Base-by-base conservation (phyloP, 768 basidiomycete species). In the Sporobolomyces roseus region DNA sequence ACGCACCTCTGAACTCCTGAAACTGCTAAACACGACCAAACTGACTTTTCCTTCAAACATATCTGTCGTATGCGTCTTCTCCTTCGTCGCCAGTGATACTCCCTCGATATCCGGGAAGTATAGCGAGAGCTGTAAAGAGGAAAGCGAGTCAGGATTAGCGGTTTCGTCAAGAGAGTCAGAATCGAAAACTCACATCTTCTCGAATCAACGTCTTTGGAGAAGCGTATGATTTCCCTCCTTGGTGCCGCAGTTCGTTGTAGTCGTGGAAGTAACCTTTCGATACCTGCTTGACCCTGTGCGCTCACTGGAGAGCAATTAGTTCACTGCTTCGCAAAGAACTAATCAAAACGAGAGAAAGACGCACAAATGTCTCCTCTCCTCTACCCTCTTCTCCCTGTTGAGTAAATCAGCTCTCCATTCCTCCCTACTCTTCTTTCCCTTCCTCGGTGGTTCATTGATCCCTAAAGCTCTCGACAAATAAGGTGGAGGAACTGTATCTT, bases 181-280 rank as follows among this genome's bases (percentile, higher is more conserved):
- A 32, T 53, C 32, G n/a, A 16, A 32, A 30, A 50, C 89, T 73
- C 76, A 93, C 93, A 72, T 94, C 91, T 80, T 92, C 90, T 33
- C 87, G 85, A 70, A 98, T 92, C 74, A 97, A 82, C 27, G 89
- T 88, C 27, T 84, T 86, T 1, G 93, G 93, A 16, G 92, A 93
- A 59, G 92, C 85, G 92, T 91, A 98, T 13, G 89, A 88, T 80
- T 98, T 98, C 21, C 94, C 94, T 21, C 91, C 93, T 74, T 91
- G 85, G 49, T 83, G 83, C 58, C 88, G 81, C 2, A 90, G 88
- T 77, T 87, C 86, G 74, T 90, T 89, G 46, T 87, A 82, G 77
- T 97, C 94, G 60, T 88, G 83, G 75, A 91, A 97, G 79, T 97
- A 94, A 0, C 92, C 91, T 75, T 87, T 88, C 17, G 85, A 83